phyloP scores from a whole-genome alignment of 2,329 filamentous ascomycete genomes.

The Colletotrichum noveboracense region DNA sequence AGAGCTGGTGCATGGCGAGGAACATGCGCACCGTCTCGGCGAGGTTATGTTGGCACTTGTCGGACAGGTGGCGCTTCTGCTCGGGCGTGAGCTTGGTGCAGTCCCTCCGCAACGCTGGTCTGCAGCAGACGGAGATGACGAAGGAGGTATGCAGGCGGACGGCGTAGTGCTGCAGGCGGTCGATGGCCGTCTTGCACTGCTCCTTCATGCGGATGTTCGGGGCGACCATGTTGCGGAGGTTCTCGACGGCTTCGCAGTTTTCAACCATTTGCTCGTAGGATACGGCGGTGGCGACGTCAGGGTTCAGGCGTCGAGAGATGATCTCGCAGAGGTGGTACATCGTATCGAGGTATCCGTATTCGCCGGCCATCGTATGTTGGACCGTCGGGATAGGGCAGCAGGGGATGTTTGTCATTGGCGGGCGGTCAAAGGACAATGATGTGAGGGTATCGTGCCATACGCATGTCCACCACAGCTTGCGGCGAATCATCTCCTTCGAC shows the following conservation, averaged over 20 bases:
- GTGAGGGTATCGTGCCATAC: slow-evolving; percentile 72
- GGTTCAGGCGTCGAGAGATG: slow-evolving; percentile 62
- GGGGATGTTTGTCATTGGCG: slow-evolving; percentile 66
- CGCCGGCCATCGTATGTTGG: slow-evolving; percentile 45
- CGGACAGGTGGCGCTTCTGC: slow-evolving; percentile 61
- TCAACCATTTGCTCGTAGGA: slow-evolving; percentile 61
- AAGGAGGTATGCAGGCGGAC: slow-evolving; percentile 70
- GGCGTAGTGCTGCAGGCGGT: slow-evolving; percentile 68
- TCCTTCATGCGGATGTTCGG: slow-evolving; percentile 64
- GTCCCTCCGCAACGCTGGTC: slow-evolving; percentile 64
- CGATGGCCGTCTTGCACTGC: slow-evolving; percentile 66
- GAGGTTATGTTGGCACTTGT: slow-evolving; percentile 66
- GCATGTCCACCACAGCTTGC: slow-evolving; percentile 68
- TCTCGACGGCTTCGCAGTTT: slow-evolving; percentile 61
- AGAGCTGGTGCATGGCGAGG: slow-evolving; percentile 71
- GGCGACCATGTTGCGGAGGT: slow-evolving; percentile 51
- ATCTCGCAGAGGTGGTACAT: slow-evolving; percentile 70
- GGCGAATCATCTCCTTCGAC: slow-evolving; percentile 59
- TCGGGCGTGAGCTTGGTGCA: slow-evolving; percentile 51
- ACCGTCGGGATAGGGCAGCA: slow-evolving; percentile 58
- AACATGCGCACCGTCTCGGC: slow-evolving; percentile 73
- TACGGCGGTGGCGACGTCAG: slow-evolving; percentile 54
- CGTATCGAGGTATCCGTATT: slow-evolving; percentile 65
- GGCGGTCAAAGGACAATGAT: slow-evolving; percentile 70
- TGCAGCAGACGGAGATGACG: slow-evolving; percentile 68